Conservation (phyloP, 106 monocot genomes). For the Dioscorea alata region DNA sequence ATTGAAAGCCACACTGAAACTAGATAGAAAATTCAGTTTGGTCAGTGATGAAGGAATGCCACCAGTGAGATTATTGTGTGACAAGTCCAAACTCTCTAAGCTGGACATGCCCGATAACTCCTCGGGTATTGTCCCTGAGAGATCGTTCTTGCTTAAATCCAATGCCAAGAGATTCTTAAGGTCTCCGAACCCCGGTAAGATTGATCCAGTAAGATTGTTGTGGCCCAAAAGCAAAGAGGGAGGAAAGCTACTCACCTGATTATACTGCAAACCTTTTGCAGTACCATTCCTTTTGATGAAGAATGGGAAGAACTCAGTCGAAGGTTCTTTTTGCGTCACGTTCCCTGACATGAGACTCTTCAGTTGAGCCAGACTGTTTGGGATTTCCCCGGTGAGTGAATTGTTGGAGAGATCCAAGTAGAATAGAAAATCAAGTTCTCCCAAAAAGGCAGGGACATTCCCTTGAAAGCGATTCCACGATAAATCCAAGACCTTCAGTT, state of each 20-base stretch:
- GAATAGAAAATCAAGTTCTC: constrained; percentile 55
- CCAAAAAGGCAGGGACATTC: constrained; percentile 50
- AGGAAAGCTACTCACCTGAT: constrained; percentile 35
- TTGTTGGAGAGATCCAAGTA: constrained; percentile 95
- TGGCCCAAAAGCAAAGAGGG: constrained; percentile 35
- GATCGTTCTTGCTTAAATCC: constrained; percentile 10
- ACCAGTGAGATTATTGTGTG: constrained; percentile 12
- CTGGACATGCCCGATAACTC: constrained; percentile 7
- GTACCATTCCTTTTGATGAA: constrained; percentile 21
- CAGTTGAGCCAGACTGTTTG: constrained; percentile 42
- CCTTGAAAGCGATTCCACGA: constrained; percentile 82
- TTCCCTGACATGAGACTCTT: constrained; percentile 33
- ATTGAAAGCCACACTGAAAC: constrained; percentile 10
- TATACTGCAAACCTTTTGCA: constrained; percentile 28
- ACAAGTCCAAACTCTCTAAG: constrained; percentile 11
- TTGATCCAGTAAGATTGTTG: constrained; percentile 24
- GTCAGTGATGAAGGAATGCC: constrained; percentile 15
- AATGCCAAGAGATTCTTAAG: neutral
- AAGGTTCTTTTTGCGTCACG: constrained; percentile 15
- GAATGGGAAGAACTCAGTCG: constrained; percentile 56
- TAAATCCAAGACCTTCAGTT: constrained; percentile 63
- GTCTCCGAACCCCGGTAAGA: constrained; percentile 15
- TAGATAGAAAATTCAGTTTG: constrained; percentile 11
- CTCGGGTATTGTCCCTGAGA: constrained; percentile 7
- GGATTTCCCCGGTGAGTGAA: constrained; percentile 62